Percentiles rank a stretch among this genome's conserved stretches.
These are phyloP conservation scores for Daedaleopsis nitida DNA, from an alignment of 768 basidiomycete species.

Conservation along the genomic window DNA sequence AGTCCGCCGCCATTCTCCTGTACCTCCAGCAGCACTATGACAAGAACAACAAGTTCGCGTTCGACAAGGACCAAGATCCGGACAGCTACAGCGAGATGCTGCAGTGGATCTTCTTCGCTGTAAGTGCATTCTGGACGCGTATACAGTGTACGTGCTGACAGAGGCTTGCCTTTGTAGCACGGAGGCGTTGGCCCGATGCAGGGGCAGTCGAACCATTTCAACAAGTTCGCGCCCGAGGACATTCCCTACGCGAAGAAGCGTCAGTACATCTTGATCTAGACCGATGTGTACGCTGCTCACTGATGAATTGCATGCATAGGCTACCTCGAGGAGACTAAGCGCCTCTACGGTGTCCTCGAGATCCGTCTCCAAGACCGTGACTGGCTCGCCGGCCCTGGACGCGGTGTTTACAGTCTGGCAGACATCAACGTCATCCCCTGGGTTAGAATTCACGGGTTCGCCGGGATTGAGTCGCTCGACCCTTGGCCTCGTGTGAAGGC, in stretches of 20 bases:
- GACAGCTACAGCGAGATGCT: slow-evolving; percentile 70
- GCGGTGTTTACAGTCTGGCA: slow-evolving; percentile 69
- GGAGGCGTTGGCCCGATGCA: slow-evolving; percentile 90
- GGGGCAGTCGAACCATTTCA: slow-evolving; percentile 77
- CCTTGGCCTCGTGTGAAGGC: slow-evolving; percentile 68
- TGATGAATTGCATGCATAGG: slow-evolving; percentile 43
- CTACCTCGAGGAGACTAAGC: slow-evolving; percentile 78
- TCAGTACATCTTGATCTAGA: slow-evolving; percentile 29
- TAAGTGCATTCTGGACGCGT: slow-evolving; percentile 30
- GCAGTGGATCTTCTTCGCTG: slow-evolving; percentile 89
- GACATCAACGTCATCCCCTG: slow-evolving; percentile 72
- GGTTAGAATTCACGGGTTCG: slow-evolving; percentile 50
- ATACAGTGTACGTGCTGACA: not conserved
- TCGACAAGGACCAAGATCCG: slow-evolving; percentile 51
- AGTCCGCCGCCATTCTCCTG: slow-evolving; percentile 80
- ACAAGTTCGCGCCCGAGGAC: slow-evolving; percentile 61
- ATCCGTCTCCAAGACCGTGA: slow-evolving; percentile 73
- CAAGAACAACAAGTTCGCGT: slow-evolving; percentile 69
- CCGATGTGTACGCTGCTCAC: slow-evolving; percentile 6
- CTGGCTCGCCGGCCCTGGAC: slow-evolving; percentile 76
- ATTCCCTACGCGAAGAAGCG: slow-evolving; percentile 71
- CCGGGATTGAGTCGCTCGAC: slow-evolving; percentile 59
- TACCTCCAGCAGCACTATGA: slow-evolving; percentile 85
- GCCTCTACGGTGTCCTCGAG: slow-evolving; percentile 84
- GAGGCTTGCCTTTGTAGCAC: slow-evolving; percentile 45